Conservation (phyloP, 768 basidiomycete species). For the Boletus vinaceobasis region DNA sequence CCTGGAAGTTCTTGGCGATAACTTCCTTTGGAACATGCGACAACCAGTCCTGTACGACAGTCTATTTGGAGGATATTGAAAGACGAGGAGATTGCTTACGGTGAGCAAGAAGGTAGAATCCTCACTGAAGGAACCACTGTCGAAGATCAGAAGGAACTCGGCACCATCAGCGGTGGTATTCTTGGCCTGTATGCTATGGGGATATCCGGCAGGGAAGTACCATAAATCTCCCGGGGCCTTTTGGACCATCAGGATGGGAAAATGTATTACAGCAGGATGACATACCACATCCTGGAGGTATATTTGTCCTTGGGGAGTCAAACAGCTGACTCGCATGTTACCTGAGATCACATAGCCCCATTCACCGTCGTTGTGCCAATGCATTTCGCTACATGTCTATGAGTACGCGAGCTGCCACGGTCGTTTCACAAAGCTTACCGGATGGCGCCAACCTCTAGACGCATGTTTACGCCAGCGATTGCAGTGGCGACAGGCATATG, state of each 20-base stretch:
- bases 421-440: slow-evolving; percentile 25
- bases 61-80: neutral
- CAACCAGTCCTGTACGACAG: slow-evolving; percentile 55
- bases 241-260: slow-evolving; percentile 11
- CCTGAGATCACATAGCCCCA: slow-evolving; percentile 57
- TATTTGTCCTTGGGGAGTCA: slow-evolving; percentile 50
- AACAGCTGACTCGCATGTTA: slow-evolving; percentile 44
- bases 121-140: slow-evolving; percentile 47
- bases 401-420: neutral
- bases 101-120: slow-evolving; percentile 52
- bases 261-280: slow-evolving; percentile 9
- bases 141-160: slow-evolving; percentile 51
- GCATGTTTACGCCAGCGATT: slow-evolving; percentile 43
- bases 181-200: slow-evolving; percentile 55
- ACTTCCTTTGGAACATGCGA: slow-evolving; percentile 58
- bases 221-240: slow-evolving; percentile 46
- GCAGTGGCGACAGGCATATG: slow-evolving; percentile 39
- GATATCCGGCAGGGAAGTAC: slow-evolving; percentile 57
- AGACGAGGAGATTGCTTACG: slow-evolving; percentile 3
- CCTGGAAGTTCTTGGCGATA: slow-evolving; percentile 62
- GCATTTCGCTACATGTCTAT: slow-evolving; percentile 35
- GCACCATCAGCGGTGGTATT: slow-evolving; percentile 44
- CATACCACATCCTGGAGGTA: slow-evolving; percentile 54
- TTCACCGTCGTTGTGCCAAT: slow-evolving; percentile 43
- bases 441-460: slow-evolving; percentile 39